Conservation (phyloP, 306 rosid species). For the Quercus variabilis region DNA sequence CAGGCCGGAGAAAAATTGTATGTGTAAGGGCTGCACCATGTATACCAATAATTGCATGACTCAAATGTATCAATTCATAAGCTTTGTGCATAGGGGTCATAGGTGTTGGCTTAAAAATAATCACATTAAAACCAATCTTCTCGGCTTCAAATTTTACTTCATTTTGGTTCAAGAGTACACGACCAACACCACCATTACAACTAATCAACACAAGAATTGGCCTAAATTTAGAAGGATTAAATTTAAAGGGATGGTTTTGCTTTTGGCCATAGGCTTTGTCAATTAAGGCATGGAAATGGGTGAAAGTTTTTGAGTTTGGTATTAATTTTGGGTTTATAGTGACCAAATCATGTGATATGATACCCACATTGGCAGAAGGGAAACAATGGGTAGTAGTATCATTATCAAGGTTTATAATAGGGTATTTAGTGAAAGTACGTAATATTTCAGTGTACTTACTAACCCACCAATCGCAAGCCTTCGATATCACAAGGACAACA, state of each 20-base stretch:
- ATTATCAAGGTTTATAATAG: conserved; percentile 35
- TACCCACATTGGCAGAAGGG: conserved; percentile 34
- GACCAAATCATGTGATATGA: conserved; percentile 38
- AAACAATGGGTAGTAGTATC: conserved; percentile 41
- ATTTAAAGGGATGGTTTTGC: not conserved
- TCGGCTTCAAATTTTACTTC: conserved; percentile 8
- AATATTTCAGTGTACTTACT: conserved; percentile 25
- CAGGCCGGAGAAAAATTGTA: conserved; percentile 26
- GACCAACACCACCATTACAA: not conserved
- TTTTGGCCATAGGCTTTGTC: conserved; percentile 19
- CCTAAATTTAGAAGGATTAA: not conserved
- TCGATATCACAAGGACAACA: conserved; percentile 29
- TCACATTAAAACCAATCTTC: conserved; percentile 31
- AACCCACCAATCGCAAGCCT: conserved; percentile 48
- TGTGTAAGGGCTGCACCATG: conserved; percentile 48
- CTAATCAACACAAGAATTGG: conserved; percentile 12
- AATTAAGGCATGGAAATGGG: conserved; percentile 30
- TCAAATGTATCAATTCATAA: conserved; percentile 24
- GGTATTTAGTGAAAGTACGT: conserved; percentile 22
- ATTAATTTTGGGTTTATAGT: conserved; percentile 20
- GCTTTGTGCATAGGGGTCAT: conserved; percentile 10
- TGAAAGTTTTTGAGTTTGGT: conserved; percentile 16
- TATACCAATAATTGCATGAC: conserved; percentile 42
- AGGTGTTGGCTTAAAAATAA: conserved; percentile 25
- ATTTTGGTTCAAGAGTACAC: conserved; percentile 21